A percentile compares a stretch with the other conserved stretches of the same genome.
These are phyloP conservation scores for Oryza meridionalis DNA, from an alignment of 176 grass and related monocot species.

Conservation along the genomic window DNA sequence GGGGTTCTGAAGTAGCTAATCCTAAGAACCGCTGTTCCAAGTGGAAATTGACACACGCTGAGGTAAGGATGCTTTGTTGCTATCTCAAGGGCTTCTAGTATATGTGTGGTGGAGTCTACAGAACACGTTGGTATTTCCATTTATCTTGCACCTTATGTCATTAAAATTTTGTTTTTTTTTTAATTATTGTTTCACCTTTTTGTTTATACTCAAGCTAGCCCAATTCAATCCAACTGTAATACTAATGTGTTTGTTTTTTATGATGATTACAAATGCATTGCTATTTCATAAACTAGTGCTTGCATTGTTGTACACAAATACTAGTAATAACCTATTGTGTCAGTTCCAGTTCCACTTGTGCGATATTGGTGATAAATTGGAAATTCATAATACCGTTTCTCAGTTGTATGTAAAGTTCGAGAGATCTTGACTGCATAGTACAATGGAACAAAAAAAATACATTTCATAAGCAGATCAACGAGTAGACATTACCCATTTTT, in stretches of 20 bases:
- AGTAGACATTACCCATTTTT: background rate
- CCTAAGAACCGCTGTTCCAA: constrained; percentile 39
- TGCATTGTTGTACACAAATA: background rate
- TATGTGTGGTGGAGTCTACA: background rate
- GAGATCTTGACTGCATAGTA: background rate
- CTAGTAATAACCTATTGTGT: background rate
- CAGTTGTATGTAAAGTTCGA: background rate
- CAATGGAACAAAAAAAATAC: background rate
- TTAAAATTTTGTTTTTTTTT: background rate
- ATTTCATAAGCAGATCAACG: background rate
- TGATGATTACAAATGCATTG: background rate
- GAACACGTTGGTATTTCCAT: background rate
- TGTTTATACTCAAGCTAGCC: constrained; percentile 14
- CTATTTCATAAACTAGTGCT: constrained; percentile 6
- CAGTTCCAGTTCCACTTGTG: background rate
- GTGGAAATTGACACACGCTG: constrained; percentile 80
- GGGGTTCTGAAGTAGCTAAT: constrained; percentile 50
- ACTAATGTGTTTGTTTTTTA: background rate
- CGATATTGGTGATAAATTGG: background rate
- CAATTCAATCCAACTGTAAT: background rate
- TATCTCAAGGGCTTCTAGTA: constrained; percentile 9
- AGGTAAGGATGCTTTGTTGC: constrained; percentile 53
- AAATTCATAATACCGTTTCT: background rate
- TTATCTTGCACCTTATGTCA: constrained; percentile 19
- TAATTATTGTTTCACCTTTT: background rate